phyloP scores from a whole-genome alignment of 2,329 filamentous ascomycete genomes.

The Fusarium tjaetaba region DNA sequence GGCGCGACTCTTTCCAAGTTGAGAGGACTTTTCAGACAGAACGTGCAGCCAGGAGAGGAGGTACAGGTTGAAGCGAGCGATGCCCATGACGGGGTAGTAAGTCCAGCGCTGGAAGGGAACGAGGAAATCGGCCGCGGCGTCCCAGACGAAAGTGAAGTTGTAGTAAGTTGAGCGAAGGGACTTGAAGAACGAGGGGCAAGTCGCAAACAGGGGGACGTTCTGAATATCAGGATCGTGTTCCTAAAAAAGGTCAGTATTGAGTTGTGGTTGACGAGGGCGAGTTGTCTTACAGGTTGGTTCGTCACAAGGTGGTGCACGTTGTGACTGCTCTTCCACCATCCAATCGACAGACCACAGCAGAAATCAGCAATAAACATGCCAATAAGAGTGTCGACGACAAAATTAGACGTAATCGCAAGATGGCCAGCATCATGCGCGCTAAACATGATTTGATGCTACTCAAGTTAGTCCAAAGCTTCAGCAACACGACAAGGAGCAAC shows the following conservation, averaged over 20 bases:
- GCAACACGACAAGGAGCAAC: neutral
- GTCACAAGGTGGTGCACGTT: slow-evolving; percentile 75
- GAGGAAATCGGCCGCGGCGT: slow-evolving; percentile 66
- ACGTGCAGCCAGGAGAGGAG: slow-evolving; percentile 73
- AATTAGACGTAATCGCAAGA: slow-evolving; percentile 69
- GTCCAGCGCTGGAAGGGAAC: slow-evolving; percentile 71
- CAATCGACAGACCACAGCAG: slow-evolving; percentile 72
- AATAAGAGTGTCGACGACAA: slow-evolving; percentile 67
- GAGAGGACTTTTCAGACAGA: slow-evolving; percentile 62
- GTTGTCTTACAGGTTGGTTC: slow-evolving; percentile 63
- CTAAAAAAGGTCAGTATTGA: slow-evolving; percentile 34
- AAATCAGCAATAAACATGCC: slow-evolving; percentile 72
- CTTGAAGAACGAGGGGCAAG: slow-evolving; percentile 71
- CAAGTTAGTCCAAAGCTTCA: slow-evolving; percentile 20
- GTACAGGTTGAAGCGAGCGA: slow-evolving; percentile 79
- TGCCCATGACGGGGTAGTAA: slow-evolving; percentile 74
- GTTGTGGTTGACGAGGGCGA: neutral
- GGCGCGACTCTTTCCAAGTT: slow-evolving; percentile 65
- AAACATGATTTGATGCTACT: slow-evolving; percentile 74
- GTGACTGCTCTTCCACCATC: slow-evolving; percentile 77
- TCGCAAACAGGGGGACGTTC: slow-evolving; percentile 75
- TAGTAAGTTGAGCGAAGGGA: slow-evolving; percentile 73
- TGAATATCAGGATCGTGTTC: slow-evolving; percentile 70
- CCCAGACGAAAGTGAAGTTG: slow-evolving; percentile 69
- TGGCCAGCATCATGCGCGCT: slow-evolving; percentile 73